Percentiles rank a stretch among this genome's conserved stretches.
phyloP scores from a whole-genome alignment of 345 rosid genomes.

The Carallia pectinifolia region DNA sequence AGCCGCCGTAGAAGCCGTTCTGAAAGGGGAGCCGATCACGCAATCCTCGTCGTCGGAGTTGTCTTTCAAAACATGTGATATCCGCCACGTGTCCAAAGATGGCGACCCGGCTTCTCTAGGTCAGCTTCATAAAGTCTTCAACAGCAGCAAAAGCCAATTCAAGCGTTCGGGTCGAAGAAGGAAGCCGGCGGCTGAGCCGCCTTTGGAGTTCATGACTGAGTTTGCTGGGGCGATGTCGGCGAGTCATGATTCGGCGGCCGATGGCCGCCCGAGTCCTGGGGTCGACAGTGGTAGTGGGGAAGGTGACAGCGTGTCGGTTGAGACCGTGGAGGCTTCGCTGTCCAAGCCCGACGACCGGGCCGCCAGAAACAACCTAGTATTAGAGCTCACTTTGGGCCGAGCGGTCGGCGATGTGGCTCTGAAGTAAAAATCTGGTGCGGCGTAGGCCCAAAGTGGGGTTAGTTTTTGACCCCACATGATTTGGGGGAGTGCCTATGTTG shows the following conservation, averaged over 20 bases:
- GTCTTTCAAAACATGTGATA: constrained; percentile 15
- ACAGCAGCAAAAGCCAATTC: constrained; percentile 17
- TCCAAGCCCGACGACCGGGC: constrained; percentile 19
- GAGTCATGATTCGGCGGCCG: constrained; percentile 16
- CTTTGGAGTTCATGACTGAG: not conserved
- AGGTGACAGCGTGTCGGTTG: constrained; percentile 30
- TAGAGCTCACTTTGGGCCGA: constrained; percentile 32
- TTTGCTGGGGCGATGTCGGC: not conserved
- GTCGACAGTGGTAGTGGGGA: constrained; percentile 15
- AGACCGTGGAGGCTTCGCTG: constrained; percentile 35
- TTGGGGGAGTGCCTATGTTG: too few species aligned
- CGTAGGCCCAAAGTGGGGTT: too few species aligned
- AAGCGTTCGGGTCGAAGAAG: constrained; percentile 23
- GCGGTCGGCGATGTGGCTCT: too few species aligned
- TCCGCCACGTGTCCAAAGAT: constrained; percentile 39
- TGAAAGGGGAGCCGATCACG: constrained; percentile 22
- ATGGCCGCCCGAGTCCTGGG: constrained; percentile 8
- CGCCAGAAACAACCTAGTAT: constrained; percentile 20
- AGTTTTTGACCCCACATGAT: too few species aligned
- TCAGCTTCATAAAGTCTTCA: constrained; percentile 24
- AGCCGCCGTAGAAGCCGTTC: constrained; percentile 40
- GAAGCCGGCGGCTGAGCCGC: constrained; percentile 3
- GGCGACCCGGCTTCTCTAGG: constrained; percentile 5
- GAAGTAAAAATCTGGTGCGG: too few species aligned
- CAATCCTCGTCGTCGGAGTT: constrained; percentile 7